Evolutionary conservation across 441 rosid genomes (phyloP), one percentile per base, ranked within the genome.

Genomic region (Corymbia citriodora): DNA sequence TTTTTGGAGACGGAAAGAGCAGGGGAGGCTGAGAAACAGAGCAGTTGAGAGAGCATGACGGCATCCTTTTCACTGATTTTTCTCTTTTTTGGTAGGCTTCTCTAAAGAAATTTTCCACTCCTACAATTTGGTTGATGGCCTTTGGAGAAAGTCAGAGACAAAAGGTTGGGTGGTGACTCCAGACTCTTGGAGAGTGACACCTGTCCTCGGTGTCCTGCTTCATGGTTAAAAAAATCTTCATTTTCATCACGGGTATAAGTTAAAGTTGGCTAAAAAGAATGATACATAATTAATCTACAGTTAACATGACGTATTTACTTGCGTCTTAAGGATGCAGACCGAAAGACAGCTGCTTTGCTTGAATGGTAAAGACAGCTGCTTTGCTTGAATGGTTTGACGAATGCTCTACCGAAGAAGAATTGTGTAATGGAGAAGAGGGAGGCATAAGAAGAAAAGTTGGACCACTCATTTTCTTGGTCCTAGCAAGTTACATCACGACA

Each of bases 1-100:
- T 91, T 91, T 91, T 92, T 94, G 70, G 96, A 91, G 92, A 95
- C 85, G 31, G 93, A 89, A n/a, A 85, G 63, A 74, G 88, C 65
- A 89, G 88, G 19, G 57, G n/a, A 88, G 85, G 90, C 14, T 25
- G 90, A 36, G 90, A 90, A 88, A 87, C 57, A 81, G 48, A n/a
- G 23, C 40, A 87, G 86, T 65, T 68, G 91, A 85, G 95, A 90
- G 90, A 86, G 74, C 59, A 93, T 91, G 91, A 87, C 93, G 6
- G 55, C 79, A 65, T 68, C 8, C 33, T 65, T 63, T 15, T 15
- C 3, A 6, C 27, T 4, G 21, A 29, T 10, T 29, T 40, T 61
- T 15, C 5, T 40, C 45, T 40, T 40, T 40, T 40, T 40, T 40
- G 45, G 31, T 93, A 79, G 92, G 93, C 94, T 95, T 93, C 18